Evolutionary conservation across 129 eudicot genomes (phyloP), one percentile per base, ranked within the genome.

Genomic region (Tagetes erecta): DNA sequence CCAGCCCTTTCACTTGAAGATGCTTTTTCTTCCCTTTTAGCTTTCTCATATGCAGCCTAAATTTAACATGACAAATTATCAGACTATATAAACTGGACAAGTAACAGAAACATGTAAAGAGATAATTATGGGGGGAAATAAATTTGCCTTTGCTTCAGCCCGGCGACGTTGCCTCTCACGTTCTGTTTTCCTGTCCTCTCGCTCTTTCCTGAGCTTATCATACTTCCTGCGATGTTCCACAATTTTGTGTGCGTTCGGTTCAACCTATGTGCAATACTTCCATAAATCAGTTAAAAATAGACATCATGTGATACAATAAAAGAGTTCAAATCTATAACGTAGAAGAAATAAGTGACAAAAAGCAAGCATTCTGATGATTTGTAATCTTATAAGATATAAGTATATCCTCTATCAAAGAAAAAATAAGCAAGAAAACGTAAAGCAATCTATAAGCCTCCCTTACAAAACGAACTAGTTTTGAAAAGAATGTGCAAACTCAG

Each of bases 11-110:
- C 80, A 67, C 93, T 92, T 40, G 92, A 84, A 78, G 97, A 89
- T 44, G 97, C 86, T 71, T 87, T 80, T 72, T 92, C 95, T 78
- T 85, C 83, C 82, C 80, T 88, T 85, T 94, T 90, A 46, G 92
- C 94, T 87, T 88, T 91, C 67, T 88, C 94, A 84, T 95, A 95
- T 35, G 90, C 97, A 85, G 96, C 97, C 99, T 91, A 71, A 0
- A 11, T 6, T 56, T 53, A 70, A 35, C 37, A 64, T 52, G 71
- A 12, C n/a, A 46, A 52, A 39, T 6, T 35, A 68, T 72, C 68
- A 84, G 70, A 31, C 34, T 67, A 30, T 35, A 60, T 35, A 53
- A 45, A 8, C 1, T 6, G 47, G 34, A 12, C n/a, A 33, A 71
- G 7, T 14, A 35, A 46, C 36, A 49, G 27, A 46, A 49, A 31